phyloP scores from a whole-genome alignment of 2,329 filamentous ascomycete genomes.

The Fusarium torulosum region DNA sequence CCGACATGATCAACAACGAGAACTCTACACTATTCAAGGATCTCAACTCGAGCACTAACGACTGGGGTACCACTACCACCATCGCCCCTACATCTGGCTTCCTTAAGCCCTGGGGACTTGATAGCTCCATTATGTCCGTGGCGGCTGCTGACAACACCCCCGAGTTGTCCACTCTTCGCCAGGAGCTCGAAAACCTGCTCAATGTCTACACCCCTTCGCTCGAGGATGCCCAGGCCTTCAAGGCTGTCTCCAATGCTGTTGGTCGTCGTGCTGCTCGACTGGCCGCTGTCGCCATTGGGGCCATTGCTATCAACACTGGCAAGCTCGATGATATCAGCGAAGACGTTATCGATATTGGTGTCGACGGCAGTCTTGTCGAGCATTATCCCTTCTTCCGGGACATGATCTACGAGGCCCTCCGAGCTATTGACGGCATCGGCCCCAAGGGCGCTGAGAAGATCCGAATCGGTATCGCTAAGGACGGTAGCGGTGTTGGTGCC shows the following conservation, averaged over 20 bases:
- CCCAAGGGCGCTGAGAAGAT: constrained; percentile 84
- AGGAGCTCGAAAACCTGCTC: constrained; percentile 81
- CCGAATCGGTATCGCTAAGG: constrained; percentile 95
- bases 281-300: constrained; percentile 87
- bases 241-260: constrained; percentile 83
- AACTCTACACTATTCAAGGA: constrained; percentile 80
- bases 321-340: constrained; percentile 74
- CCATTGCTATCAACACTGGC: constrained; percentile 84
- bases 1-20: constrained; percentile 78
- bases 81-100: constrained; percentile 75
- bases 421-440: constrained; percentile 82
- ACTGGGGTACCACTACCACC: constrained; percentile 75
- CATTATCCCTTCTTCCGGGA: constrained; percentile 95
- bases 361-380: constrained; percentile 94
- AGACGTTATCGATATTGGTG: constrained; percentile 87
- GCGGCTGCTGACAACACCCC: constrained; percentile 83
- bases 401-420: constrained; percentile 85
- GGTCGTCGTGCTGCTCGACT: constrained; percentile 90
- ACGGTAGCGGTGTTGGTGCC: constrained; percentile 86
- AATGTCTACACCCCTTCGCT: constrained; percentile 80
- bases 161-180: constrained; percentile 78
- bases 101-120: constrained; percentile 86
- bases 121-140: constrained; percentile 89
- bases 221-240: constrained; percentile 90
- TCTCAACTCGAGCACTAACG: constrained; percentile 78